phyloP scores from a whole-genome alignment of 2,329 filamentous ascomycete species.

The Aspergillus terreus region DNA sequence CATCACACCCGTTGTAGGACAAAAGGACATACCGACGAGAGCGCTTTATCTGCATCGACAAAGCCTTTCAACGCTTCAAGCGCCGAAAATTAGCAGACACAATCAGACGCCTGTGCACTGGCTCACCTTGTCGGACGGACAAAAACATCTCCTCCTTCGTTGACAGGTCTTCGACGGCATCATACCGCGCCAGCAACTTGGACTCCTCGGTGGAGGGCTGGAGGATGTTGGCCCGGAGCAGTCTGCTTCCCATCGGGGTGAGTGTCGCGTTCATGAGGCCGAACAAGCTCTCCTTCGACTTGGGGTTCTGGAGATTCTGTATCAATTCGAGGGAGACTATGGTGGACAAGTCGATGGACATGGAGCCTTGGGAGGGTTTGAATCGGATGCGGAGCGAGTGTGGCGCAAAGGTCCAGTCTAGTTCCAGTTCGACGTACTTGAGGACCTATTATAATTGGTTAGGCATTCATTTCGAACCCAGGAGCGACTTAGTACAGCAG shows the following conservation, averaged over 20 bases:
- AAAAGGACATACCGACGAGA: slow-evolving; percentile 61
- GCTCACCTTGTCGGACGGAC: slow-evolving; percentile 63
- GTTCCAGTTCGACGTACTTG: slow-evolving; percentile 71
- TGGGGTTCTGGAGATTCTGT: slow-evolving; percentile 74
- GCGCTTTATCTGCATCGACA: slow-evolving; percentile 72
- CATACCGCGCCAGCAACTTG: slow-evolving; percentile 69
- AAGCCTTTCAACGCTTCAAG: slow-evolving; percentile 66
- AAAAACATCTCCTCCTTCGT: slow-evolving; percentile 82
- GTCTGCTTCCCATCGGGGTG: slow-evolving; percentile 83
- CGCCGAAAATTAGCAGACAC: neutral
- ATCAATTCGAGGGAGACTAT: slow-evolving; percentile 85
- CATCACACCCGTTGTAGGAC: neutral
- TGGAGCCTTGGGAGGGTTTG: slow-evolving; percentile 81
- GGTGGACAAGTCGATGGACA: slow-evolving; percentile 92
- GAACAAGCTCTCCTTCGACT: slow-evolving; percentile 78
- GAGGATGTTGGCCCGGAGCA: slow-evolving; percentile 79
- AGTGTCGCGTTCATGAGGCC: slow-evolving; percentile 79
- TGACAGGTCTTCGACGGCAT: slow-evolving; percentile 78
- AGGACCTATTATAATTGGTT: slow-evolving; percentile 56
- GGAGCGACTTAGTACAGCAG: slow-evolving; percentile 61
- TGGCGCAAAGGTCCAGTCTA: slow-evolving; percentile 65
- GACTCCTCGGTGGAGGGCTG: slow-evolving; percentile 75
- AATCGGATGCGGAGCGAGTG: slow-evolving; percentile 84
- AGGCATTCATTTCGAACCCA: neutral
- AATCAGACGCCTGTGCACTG: too few relatives aligned